Base-by-base conservation (phyloP, 257 asterid genomes). In the Nicotiana paniculata region DNA sequence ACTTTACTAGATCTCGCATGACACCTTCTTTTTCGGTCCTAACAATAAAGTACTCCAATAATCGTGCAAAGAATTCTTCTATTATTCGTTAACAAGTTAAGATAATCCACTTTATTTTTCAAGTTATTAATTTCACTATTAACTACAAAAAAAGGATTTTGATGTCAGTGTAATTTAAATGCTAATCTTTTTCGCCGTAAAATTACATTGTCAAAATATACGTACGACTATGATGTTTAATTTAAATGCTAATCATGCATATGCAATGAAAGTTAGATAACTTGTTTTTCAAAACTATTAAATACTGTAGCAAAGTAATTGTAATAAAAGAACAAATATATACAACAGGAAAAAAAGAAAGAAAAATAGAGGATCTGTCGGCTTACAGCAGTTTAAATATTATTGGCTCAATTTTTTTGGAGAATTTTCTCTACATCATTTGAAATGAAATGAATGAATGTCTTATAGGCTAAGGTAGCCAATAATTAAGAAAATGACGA, bases 401-500 rank as follows among this genome's bases (percentile, higher is more conserved):
- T 53, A 59, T 69, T 84, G 53, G 26, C 18, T 65, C 68, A 33
- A 32, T 37, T 57, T 35, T 15, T 55, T 55, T 70, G 64, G 74
- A 37, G 51, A 43, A 43, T 43, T 43, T 43, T 43, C 12, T 9
- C 51, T 43, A 9, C 51, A 9, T 43, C 12, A 43, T 43, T 43
- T 43, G 51, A 43, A 43, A 43, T 43, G 51, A 43, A 32, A 43
- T 43, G 11, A 7, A 8, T 43, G 51, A 43, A 9, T 62, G 37
- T 72, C 78, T 43, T 21, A 59, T 46, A 21, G 59, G 78, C 15
- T 72, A 72, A 72, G 78, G 61, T 62, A 62, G 16, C 68, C 59
- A 83, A 81, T 86, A 81, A 83, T 83, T 65, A 80, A 53, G 58
- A 67, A 83, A 77, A 86, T 81, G 26, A 58, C 53, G 88, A 81